A percentile compares a stretch with the other conserved stretches of the same genome.
Conservation (phyloP, 352 stramenopile species). For the Pythium rishiriense region DNA sequence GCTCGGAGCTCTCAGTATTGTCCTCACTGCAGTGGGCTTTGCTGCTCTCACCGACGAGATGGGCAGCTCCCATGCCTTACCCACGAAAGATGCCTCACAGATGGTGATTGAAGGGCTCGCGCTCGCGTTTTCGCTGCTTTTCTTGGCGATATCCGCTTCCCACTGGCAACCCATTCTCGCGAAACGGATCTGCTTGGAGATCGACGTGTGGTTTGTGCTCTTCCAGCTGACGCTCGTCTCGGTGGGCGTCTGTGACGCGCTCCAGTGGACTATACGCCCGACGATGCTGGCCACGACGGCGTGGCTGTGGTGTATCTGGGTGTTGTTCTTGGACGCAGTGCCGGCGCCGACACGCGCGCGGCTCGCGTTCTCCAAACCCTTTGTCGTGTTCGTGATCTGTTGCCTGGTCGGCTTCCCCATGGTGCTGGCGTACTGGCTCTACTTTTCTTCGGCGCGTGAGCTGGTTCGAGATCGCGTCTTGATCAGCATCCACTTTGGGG, state of each 20-base stretch:
- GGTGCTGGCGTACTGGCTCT: background rate
- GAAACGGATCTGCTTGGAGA: constrained; percentile 1
- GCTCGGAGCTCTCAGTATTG: background rate
- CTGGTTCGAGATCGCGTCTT: background rate
- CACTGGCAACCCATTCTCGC: constrained; percentile 3
- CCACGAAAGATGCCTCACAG: background rate
- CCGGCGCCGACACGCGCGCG: background rate
- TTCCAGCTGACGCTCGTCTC: constrained; percentile 8
- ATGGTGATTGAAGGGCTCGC: background rate
- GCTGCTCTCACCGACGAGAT: background rate
- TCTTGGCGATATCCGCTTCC: background rate
- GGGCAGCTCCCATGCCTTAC: background rate
- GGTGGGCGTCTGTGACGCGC: background rate
- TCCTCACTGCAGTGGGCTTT: background rate
- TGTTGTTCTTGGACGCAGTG: background rate
- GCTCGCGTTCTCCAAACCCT: background rate
- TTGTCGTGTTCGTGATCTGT: background rate
- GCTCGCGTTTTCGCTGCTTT: background rate
- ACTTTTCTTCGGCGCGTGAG: background rate
- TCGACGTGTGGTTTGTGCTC: constrained; percentile 10
- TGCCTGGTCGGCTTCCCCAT: background rate
- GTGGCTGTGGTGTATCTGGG: constrained; percentile 1
- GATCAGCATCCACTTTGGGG: background rate
- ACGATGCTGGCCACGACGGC: background rate
- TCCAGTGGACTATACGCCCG: background rate